Percentiles rank a stretch among this genome's conserved stretches.
These are phyloP conservation scores for Komagataella ulmi DNA, from an alignment of 805 yeast genomes.

Conservation along the genomic window DNA sequence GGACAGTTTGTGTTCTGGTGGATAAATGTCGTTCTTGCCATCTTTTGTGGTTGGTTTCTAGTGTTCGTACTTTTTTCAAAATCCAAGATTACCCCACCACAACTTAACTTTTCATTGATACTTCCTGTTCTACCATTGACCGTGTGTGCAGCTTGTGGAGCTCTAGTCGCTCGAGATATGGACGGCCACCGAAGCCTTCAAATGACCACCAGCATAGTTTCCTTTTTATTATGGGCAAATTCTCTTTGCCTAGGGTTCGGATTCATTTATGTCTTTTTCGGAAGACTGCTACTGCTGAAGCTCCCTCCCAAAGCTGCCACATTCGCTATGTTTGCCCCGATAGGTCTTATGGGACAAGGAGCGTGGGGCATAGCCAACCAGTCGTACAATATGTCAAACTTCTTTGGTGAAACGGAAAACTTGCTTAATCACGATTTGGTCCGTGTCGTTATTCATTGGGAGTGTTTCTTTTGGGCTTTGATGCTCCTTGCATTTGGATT, in stretches of 20 bases:
- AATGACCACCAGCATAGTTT: slow-evolving; percentile 37
- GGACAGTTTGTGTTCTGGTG: slow-evolving; percentile 57
- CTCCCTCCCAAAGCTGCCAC: slow-evolving; percentile 40
- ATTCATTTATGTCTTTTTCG: slow-evolving; percentile 40
- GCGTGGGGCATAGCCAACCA: slow-evolving; percentile 45
- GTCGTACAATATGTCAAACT: slow-evolving; percentile 9
- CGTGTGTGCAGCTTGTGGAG: slow-evolving; percentile 66
- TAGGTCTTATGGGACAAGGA: slow-evolving; percentile 84
- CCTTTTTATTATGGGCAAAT: slow-evolving; percentile 53
- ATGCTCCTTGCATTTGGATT: slow-evolving; percentile 11
- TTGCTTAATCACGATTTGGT: slow-evolving; percentile 1
- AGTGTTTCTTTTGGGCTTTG: neutral
- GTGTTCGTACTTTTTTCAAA: slow-evolving; percentile 33
- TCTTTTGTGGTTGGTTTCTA: slow-evolving; percentile 48
- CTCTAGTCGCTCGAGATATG: slow-evolving; percentile 30
- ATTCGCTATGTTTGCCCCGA: slow-evolving; percentile 62
- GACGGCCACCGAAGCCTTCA: slow-evolving; percentile 26
- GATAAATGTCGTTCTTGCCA: slow-evolving; percentile 41
- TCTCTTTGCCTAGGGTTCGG: slow-evolving; percentile 51
- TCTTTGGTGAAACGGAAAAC: slow-evolving; percentile 1
- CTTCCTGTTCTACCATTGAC: slow-evolving; percentile 74
- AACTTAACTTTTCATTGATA: slow-evolving; percentile 43
- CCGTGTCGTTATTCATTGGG: slow-evolving; percentile 1
- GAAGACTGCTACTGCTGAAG: slow-evolving; percentile 44
- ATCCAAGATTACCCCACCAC: slow-evolving; percentile 17